Evolutionary conservation across 2,329 filamentous ascomycete species (phyloP).

Genomic region (Sphaerulina vaccinii): DNA sequence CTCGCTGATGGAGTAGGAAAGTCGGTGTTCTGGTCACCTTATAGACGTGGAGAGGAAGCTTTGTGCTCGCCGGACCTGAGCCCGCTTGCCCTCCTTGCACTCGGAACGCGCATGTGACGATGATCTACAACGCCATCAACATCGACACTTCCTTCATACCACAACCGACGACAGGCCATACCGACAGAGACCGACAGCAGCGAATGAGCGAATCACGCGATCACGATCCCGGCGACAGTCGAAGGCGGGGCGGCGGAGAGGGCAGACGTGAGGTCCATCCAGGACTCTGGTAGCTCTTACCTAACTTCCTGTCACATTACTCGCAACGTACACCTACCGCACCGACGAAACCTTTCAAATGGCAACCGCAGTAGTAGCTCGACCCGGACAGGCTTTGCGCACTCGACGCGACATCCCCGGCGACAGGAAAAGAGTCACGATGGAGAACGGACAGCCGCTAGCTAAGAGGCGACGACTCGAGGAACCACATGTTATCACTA

Average conservation of each 20-base stretch:
- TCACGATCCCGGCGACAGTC: neutral
- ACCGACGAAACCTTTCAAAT: slow-evolving; percentile 21
- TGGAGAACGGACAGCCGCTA: slow-evolving; percentile 8
- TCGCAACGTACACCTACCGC: neutral
- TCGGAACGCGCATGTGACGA: neutral
- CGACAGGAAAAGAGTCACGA: neutral
- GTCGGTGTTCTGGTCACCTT: neutral
- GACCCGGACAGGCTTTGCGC: slow-evolving; percentile 44
- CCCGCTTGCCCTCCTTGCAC: neutral
- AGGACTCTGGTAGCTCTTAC: neutral
- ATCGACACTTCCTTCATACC: neutral
- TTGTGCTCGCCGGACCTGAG: neutral
- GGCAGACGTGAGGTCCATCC: neutral
- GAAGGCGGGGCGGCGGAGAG: neutral
- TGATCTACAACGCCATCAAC: neutral
- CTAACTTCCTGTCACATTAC: neutral
- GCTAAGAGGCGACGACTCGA: slow-evolving; percentile 32
- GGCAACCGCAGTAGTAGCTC: slow-evolving; percentile 37
- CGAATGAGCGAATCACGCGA: neutral
- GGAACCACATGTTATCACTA: slow-evolving; percentile 60
- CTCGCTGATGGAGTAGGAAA: too few species aligned
- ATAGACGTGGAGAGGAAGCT: neutral
- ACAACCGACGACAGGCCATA: neutral
- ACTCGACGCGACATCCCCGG: slow-evolving; percentile 40
- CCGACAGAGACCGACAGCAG: neutral